Percentiles rank a stretch among this genome's conserved stretches.
Evolutionary conservation across 2,329 filamentous ascomycete species (phyloP).

Genomic region (Sarocladiaceae sp.): DNA sequence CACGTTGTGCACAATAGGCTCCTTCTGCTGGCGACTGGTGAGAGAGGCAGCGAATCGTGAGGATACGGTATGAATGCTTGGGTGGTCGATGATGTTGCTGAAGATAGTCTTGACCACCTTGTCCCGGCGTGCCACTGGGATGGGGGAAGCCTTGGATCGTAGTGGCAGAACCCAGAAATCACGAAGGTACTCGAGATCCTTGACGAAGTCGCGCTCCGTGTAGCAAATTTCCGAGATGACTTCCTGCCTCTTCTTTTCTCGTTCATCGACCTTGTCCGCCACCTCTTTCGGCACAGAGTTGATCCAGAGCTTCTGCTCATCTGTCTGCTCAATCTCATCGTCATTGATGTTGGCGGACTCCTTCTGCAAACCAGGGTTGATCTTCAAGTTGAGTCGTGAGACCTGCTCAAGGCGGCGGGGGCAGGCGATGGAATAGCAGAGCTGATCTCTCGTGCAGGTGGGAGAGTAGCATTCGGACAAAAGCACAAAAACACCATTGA

Average conservation of each 20-base stretch:
- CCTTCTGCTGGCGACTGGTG: constrained; percentile 84
- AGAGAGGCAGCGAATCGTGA: constrained; percentile 81
- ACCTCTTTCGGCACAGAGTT: constrained; percentile 96
- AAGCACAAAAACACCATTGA: constrained; percentile 94
- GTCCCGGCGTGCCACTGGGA: constrained; percentile 80
- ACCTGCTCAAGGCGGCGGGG: constrained; percentile 91
- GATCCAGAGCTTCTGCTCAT: constrained; percentile 98
- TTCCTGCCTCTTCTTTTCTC: constrained; percentile 95
- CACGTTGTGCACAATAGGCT: constrained; percentile 79
- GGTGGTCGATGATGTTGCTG: constrained; percentile 82
- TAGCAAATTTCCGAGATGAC: constrained; percentile 99
- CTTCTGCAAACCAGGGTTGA: constrained; percentile 75
- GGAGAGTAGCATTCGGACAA: constrained; percentile 97
- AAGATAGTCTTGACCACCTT: constrained; percentile 93
- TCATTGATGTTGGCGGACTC: constrained; percentile 57
- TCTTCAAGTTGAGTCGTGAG: constrained; percentile 86
- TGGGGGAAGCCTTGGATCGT: constrained; percentile 74
- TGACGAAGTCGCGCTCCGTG: constrained; percentile 97
- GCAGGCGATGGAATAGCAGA: constrained; percentile 98
- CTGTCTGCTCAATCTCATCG: constrained; percentile 74
- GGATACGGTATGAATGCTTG: constrained; percentile 81
- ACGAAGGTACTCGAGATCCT: constrained; percentile 92
- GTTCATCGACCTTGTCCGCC: constrained; percentile 80
- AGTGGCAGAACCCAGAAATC: constrained; percentile 98
- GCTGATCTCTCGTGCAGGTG: constrained; percentile 87